Base-by-base conservation (phyloP, 2,329 filamentous ascomycete species). In the Karstenula rhodostoma region DNA sequence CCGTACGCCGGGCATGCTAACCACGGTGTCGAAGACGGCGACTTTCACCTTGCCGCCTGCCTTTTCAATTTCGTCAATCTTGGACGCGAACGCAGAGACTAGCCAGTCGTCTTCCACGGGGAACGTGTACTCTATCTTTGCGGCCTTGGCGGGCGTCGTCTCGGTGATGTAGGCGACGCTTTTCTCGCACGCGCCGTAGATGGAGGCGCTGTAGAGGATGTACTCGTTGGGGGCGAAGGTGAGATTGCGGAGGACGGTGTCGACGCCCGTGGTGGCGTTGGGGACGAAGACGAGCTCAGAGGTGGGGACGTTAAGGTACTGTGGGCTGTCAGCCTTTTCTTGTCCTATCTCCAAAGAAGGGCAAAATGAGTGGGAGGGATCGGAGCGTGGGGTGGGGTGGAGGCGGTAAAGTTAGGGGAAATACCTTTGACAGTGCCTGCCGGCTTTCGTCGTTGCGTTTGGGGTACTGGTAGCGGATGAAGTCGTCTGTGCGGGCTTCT, bases 251-350 rank as follows among this genome's bases (percentile, higher is more conserved):
- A 97, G 84, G 5, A 96, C 86, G 0, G 88, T 91, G 78, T 95
- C 94, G 49, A 93, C 79, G 25, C 87, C 92, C 0, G 86, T 89
- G 0, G 92, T 96, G 13, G 93, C 92, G 74, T 97, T 97, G 59
- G 86, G 81, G 0, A 96, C 88, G 65, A 96, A 89, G 0, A 96
- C 93, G 42, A 91, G 81, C 10, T 89, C 87, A 10, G 89, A 83
- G 0, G 82, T 72, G 0, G 89, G 87, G 0, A 86, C 89, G 61
- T 91, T 86, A 61, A 97, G 80, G 23, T 92, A 71, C 25, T 68
- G 17, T 17, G 23, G 22, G 17, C 80, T 74, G 0, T 60, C 46
- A 51, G 46, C 25, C 13, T 91, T 90, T 17, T 35, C n/a, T 19
- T 6, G 15, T 40, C 17, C n/a, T 25, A 4, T 19, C 19, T 57